These are phyloP conservation scores for Chaetomium fimeti DNA, from an alignment of 495 filamentous ascomycete genomes.

Conservation along the genomic window DNA sequence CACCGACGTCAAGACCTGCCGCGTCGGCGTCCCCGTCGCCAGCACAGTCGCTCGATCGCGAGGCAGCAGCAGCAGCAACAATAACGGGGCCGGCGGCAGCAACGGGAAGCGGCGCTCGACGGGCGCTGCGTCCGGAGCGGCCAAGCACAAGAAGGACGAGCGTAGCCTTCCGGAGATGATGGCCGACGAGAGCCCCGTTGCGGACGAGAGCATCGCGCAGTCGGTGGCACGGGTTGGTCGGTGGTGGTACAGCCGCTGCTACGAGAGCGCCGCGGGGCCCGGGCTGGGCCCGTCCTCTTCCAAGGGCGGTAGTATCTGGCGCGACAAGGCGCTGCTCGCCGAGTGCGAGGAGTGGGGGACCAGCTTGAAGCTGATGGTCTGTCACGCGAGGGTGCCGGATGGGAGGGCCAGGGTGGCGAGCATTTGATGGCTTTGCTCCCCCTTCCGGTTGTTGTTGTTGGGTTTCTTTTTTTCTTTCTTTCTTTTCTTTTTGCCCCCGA, in stretches of 20 bases:
- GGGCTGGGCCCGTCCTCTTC: constrained; percentile 45
- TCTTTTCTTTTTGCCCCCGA: background rate
- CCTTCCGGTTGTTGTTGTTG: background rate
- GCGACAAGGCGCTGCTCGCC: constrained; percentile 67
- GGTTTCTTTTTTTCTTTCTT: background rate
- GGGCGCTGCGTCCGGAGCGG: constrained; percentile 15
- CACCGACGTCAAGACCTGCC: constrained; percentile 78
- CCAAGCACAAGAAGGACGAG: constrained; percentile 46
- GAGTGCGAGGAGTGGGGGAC: constrained; percentile 87
- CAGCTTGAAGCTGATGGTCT: constrained; percentile 86
- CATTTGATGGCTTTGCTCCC: constrained; percentile 40
- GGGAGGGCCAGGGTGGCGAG: constrained; percentile 43
- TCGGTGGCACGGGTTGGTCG: constrained; percentile 89
- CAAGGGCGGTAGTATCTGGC: constrained; percentile 71
- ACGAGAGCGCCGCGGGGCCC: constrained; percentile 64
- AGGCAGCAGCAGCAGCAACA: constrained; percentile 17
- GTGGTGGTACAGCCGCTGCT: constrained; percentile 95
- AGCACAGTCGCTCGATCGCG: constrained; percentile 56
- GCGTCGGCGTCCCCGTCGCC: constrained; percentile 85
- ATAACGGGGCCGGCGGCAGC: constrained; percentile 16
- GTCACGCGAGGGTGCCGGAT: constrained; percentile 65
- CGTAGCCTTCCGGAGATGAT: constrained; percentile 69
- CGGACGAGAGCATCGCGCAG: constrained; percentile 79
- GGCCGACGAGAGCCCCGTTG: constrained; percentile 58
- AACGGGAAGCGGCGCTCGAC: constrained; percentile 9